phyloP scores from a whole-genome alignment of 768 basidiomycete species.

The Suillus subluteus region DNA sequence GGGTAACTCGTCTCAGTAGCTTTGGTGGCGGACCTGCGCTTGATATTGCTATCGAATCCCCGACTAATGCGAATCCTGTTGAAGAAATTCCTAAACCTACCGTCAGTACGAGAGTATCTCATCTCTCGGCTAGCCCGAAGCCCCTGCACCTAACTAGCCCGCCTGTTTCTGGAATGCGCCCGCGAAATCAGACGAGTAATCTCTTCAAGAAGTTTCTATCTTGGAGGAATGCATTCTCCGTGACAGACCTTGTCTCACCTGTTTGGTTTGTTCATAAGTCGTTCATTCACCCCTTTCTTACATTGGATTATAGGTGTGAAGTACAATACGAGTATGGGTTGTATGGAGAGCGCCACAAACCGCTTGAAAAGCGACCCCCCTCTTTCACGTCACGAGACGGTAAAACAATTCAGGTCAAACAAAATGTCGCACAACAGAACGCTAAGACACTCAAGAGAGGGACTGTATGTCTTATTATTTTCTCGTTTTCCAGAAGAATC shows the following conservation, averaged over 20 bases:
- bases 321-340: conserved; percentile 79
- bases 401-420: conserved; percentile 59
- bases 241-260: conserved; percentile 64
- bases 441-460: conserved; percentile 59
- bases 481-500: not conserved
- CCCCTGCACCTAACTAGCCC: not conserved
- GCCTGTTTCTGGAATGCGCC: not conserved
- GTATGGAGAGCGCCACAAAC: conserved; percentile 55
- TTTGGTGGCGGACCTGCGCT: conserved; percentile 36
- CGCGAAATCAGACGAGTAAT: conserved; percentile 13
- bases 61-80: conserved; percentile 13
- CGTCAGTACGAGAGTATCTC: not conserved
- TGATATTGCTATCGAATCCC: conserved; percentile 37
- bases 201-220: conserved; percentile 51
- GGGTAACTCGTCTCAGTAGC: not conserved
- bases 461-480: conserved; percentile 43
- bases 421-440: conserved; percentile 54
- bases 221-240: conserved; percentile 49
- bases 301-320: conserved; percentile 62
- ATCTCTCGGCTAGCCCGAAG: not conserved
- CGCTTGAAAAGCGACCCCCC: conserved; percentile 52
- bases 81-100: not conserved
- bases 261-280: conserved; percentile 49
- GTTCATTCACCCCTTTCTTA: conserved; percentile 4
- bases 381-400: conserved; percentile 61